These are phyloP conservation scores for Gossypium laxum DNA, from an alignment of 441 rosid genomes.

Conservation along the genomic window DNA sequence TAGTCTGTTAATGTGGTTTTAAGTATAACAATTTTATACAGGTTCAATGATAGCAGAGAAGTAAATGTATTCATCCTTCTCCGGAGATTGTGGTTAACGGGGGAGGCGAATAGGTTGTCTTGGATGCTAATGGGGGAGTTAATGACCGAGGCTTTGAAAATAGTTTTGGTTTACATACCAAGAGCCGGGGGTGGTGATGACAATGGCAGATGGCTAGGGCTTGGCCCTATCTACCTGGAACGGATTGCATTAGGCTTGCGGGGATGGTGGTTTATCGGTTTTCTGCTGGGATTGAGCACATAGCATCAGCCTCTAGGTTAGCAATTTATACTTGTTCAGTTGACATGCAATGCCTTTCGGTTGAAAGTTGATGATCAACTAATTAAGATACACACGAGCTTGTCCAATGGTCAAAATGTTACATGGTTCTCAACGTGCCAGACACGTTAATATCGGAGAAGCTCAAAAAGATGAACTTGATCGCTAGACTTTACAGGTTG, in stretches of 20 bases:
- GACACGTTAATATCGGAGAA: background rate
- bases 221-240: background rate
- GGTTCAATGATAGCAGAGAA: background rate
- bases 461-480: background rate
- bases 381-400: background rate
- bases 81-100: background rate
- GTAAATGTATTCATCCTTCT: background rate
- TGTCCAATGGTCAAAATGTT: background rate
- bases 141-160: background rate
- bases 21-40: background rate
- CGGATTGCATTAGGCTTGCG: background rate
- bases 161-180: background rate
- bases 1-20: background rate
- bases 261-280: background rate
- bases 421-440: background rate
- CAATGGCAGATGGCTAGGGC: background rate
- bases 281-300: background rate
- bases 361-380: background rate
- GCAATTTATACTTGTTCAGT: background rate
- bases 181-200: background rate
- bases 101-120: background rate
- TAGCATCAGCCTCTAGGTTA: background rate
- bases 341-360: background rate
- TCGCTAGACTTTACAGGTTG: background rate
- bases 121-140: background rate